phyloP scores from a whole-genome alignment of 2,329 filamentous ascomycete genomes.

The Dendrostoma leiphaemia region DNA sequence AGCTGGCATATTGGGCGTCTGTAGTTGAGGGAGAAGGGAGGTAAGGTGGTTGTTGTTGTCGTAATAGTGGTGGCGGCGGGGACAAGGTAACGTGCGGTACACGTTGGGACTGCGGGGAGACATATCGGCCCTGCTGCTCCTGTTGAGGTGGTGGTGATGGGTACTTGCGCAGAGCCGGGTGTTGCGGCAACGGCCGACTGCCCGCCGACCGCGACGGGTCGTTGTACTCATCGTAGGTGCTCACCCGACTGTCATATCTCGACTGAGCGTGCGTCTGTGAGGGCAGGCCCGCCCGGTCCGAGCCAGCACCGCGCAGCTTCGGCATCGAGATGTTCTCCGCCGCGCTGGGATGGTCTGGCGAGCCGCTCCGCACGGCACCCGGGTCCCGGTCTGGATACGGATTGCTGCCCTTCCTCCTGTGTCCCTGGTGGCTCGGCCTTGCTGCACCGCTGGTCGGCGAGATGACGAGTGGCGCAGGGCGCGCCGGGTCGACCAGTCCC shows the following conservation, averaged over 20 bases:
- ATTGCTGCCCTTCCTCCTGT: background rate
- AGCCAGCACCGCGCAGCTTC: background rate
- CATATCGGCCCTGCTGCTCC: no score
- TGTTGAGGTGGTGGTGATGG: background rate
- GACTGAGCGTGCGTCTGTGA: conserved; percentile 1
- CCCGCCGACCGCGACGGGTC: background rate
- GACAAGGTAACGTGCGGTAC: background rate
- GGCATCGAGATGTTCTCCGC: background rate
- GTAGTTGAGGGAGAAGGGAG: no score
- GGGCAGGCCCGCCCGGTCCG: conserved; percentile 10
- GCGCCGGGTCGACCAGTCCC: conserved; percentile 27
- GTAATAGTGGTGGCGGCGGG: no score
- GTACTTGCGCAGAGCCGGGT: background rate
- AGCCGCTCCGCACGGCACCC: conserved; percentile 15
- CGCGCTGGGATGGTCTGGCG: conserved; percentile 10
- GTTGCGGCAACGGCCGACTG: no score
- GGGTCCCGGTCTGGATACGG: conserved; percentile 16
- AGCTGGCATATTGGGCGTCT: conserved; percentile 12
- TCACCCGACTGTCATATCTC: background rate
- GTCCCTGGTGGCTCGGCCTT: conserved; percentile 3
- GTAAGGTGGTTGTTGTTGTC: no score
- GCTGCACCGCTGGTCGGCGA: conserved; percentile 24
- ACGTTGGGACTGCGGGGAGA: no score
- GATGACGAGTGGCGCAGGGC: conserved; percentile 16
- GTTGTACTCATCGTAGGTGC: background rate